Percentiles rank a stretch among this genome's conserved stretches.
phyloP scores from a whole-genome alignment of 1,284 basidiomycete genomes.

The Vanrija sp. region DNA sequence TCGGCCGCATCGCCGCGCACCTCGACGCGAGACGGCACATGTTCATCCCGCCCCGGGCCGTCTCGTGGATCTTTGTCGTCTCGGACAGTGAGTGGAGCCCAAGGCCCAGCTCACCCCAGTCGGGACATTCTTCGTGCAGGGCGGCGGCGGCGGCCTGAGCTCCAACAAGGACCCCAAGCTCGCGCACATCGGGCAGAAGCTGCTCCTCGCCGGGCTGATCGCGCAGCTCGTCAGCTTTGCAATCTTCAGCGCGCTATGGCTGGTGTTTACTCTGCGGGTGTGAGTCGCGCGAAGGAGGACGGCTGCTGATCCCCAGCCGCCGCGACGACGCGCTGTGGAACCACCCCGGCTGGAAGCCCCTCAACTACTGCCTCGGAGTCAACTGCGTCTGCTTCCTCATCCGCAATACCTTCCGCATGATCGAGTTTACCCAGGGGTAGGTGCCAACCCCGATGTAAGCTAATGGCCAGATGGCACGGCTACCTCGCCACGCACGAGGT shows the following conservation, averaged over 20 bases:
- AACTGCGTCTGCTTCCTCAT: constrained; percentile 55
- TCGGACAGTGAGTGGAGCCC: constrained; percentile 53
- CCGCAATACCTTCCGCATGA: constrained; percentile 63
- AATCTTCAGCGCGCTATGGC: constrained; percentile 58
- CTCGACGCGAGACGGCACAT: constrained; percentile 53
- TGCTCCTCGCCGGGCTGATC: constrained; percentile 62
- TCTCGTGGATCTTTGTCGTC: constrained; percentile 35
- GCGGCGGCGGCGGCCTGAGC: constrained; percentile 47
- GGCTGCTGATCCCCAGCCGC: constrained; percentile 2
- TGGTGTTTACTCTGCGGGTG: constrained; percentile 59
- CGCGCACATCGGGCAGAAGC: constrained; percentile 45
- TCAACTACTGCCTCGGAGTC: constrained; percentile 56
- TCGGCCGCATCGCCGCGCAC: constrained; percentile 60
- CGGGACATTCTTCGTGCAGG: constrained; percentile 64
- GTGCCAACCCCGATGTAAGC: background rate
- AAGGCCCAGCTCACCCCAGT: constrained; percentile 6
- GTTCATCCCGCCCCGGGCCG: constrained; percentile 25
- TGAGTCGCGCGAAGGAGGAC: constrained; percentile 22
- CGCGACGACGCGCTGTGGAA: constrained; percentile 6
- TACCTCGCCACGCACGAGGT: constrained; percentile 58
- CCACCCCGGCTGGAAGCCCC: constrained; percentile 56
- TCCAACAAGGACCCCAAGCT: constrained; percentile 25
- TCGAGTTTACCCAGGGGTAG: constrained; percentile 61
- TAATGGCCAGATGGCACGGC: constrained; percentile 51
- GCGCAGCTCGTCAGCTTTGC: constrained; percentile 62